Evolutionary conservation across 2,329 filamentous ascomycete species (phyloP), one percentile per base, ranked within the genome.

Genomic region (Ceratocystis colombiana): DNA sequence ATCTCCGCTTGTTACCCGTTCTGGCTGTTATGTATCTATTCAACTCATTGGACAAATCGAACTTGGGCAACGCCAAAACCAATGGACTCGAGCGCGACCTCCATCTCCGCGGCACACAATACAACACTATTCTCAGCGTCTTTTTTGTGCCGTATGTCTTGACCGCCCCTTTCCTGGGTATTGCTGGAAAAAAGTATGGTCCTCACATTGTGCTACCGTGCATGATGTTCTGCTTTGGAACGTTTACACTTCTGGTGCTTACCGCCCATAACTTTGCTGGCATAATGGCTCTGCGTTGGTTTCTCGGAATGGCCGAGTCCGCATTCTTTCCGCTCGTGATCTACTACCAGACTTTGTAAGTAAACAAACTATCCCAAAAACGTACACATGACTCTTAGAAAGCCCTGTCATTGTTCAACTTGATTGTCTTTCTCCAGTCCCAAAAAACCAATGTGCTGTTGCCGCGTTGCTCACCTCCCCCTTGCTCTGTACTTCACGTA

Each of bases 81-180:
- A 76, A 75, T 45, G 77, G 77, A 17, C 74, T 79, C 61, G 73
- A 75, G 70, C 70, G 79, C 64, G 76, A 77, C 63, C 73, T 78
- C 25, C 67, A 80, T 65, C 83, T 90, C 77, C 80, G 80, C 65
- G 67, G 72, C 2, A 80, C 84, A 71, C 81, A 89, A 73, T 89
- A 90, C 77, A 90, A 89, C 74, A 81, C 85, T 59, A 79, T 89
- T 61, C 75, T 91, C 50, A 83, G 80, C 69, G 84, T 91, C 69
- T 91, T 91, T 78, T 91, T 88, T 74, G 79, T 90, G 5, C 88
- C 88, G 0, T 90, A 87, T 72, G 88, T 90, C 64, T 72, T 90
- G 50, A 86, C 85, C 64, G 87, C 87, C 0, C 87, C 86, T 0
- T 73, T 76, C 7, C 69, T 77, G 1, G 75, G 76, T 57, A 85